Evolutionary conservation across 306 rosid species (phyloP), one percentile per base, ranked within the genome.

Genomic region (Mimosa pudica): DNA sequence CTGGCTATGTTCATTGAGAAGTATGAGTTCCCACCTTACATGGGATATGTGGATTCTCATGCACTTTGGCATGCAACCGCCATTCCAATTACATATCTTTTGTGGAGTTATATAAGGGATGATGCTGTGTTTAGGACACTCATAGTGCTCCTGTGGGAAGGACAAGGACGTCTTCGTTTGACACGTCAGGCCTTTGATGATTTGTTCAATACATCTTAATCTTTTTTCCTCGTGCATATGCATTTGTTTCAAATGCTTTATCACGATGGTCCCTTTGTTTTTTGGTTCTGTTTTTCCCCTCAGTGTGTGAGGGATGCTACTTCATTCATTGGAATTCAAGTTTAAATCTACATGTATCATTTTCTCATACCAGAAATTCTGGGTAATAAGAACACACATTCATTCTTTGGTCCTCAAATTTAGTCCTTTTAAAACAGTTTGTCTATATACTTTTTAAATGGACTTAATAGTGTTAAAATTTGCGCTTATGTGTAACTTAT

Each of bases 91-190:
- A 86, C 99, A 42, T 96, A 84, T 86, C 81, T 96, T 18, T 93
- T 92, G 98, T 96, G 99, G 99, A 91, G 96, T 87, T 93, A 89
- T 77, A 82, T 90, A 77, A 88, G 94, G 81, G 99, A 93, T 69
- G 99, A 96, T 76, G 98, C 98, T 4, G 99, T 91, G 84, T 93
- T 87, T 82, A 84, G 89, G 82, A 93, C 99, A 70, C 17, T 77
- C 18, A 54, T 75, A 41, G 88, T 88, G 71, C 91, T n/a, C n/a
- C n/a, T n/a, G n/a, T n/a, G n/a, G n/a, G n/a, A n/a, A n/a, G n/a
- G n/a, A n/a, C n/a, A n/a, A n/a, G n/a, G n/a, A n/a, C n/a, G n/a
- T n/a, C n/a, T n/a, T n/a, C n/a, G n/a, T n/a, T n/a, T n/a, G n/a
- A n/a, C n/a, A n/a, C n/a, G n/a, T n/a, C n/a, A n/a, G n/a, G n/a